Conservation (phyloP, 805 yeast genomes). For the Ascoidea asiatica region DNA sequence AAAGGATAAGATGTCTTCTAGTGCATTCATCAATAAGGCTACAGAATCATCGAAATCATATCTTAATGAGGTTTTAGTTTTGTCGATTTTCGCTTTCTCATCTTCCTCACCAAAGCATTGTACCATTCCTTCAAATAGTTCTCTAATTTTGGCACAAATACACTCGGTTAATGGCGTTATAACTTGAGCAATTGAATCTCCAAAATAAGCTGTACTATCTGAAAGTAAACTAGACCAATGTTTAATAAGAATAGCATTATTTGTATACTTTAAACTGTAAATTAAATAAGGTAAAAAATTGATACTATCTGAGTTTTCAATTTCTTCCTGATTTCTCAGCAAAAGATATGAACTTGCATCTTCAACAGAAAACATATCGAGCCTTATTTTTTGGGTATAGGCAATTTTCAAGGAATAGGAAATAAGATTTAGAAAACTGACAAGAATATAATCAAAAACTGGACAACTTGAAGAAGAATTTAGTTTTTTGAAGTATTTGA, state of each 20-base stretch:
- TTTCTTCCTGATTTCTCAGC: background rate
- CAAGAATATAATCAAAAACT: background rate
- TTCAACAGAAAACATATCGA: background rate
- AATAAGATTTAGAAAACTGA: background rate
- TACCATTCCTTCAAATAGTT: conserved; percentile 18
- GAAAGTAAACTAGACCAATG: conserved; percentile 38
- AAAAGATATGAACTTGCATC: background rate
- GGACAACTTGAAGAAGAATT: background rate
- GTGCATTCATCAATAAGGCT: conserved; percentile 34
- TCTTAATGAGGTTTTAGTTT: conserved; percentile 10
- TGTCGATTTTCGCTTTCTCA: conserved; percentile 10
- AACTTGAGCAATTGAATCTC: conserved; percentile 40
- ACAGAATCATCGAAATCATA: conserved; percentile 32
- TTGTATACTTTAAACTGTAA: conserved; percentile 31
- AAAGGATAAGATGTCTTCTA: conserved; percentile 45
- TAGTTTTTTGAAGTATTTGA: conserved; percentile 1
- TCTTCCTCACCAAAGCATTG: conserved; percentile 8
- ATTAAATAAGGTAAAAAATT: conserved; percentile 28
- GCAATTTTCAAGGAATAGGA: background rate
- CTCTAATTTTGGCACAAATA: conserved; percentile 25
- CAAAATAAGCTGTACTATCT: conserved; percentile 35
- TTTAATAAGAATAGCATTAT: conserved; percentile 27
- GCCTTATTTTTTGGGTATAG: background rate
- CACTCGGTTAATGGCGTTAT: conserved; percentile 40
- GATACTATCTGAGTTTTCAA: background rate